Evolutionary conservation across 78 protist species (phyloP).

Genomic region (Dictyostelium capitatum): DNA sequence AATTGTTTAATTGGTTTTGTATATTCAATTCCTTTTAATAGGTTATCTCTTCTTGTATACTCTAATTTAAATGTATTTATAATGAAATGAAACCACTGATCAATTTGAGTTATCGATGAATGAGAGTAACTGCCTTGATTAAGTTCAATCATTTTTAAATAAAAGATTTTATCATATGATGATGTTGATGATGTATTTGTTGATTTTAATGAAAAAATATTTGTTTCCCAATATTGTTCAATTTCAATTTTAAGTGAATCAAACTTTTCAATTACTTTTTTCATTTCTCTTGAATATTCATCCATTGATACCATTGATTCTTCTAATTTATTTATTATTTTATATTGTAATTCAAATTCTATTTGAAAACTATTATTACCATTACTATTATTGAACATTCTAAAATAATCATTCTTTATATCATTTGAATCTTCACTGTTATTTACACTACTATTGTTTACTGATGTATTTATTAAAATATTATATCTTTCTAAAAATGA

Average conservation of each 20-base stretch:
- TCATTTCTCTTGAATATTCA: background rate
- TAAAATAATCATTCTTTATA: conserved; percentile 8
- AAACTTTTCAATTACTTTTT: background rate
- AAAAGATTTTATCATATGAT: background rate
- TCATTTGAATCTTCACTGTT: background rate
- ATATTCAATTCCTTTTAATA: conserved; percentile 7
- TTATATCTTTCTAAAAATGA: conserved; percentile 24
- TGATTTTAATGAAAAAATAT: background rate
- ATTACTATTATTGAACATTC: background rate
- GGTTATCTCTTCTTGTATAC: background rate
- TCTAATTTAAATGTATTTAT: conserved; percentile 6
- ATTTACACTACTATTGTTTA: background rate
- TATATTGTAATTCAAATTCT: conserved; percentile 5
- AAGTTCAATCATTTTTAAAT: conserved; percentile 4
- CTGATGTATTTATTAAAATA: background rate
- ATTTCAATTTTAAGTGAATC: background rate
- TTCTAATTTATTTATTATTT: conserved; percentile 19
- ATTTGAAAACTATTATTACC: background rate
- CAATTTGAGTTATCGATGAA: conserved; percentile 17
- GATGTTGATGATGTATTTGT: too few species aligned
- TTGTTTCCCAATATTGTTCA: background rate
- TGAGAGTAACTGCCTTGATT: background rate
- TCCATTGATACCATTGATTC: conserved; percentile 20
- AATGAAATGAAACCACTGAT: conserved; percentile 35
- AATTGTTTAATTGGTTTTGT: conserved; percentile 8